Evolutionary conservation across 1,284 basidiomycete genomes (phyloP), one percentile per base, ranked within the genome.

Genomic region (Schizophyllum amplum): DNA sequence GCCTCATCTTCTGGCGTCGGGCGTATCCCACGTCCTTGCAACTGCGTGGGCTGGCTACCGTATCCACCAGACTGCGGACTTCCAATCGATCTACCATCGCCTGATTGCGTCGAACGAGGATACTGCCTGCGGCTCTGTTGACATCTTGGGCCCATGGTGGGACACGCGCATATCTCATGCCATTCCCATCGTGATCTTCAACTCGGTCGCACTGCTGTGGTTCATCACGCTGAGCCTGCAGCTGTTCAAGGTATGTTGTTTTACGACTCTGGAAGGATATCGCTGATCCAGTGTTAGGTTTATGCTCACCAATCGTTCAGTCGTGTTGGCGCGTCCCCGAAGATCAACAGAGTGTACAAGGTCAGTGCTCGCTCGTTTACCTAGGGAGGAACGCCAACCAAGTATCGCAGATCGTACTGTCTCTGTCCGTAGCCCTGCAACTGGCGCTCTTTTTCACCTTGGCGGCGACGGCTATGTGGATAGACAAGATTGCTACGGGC

Each of bases 361-460:
- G 77, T 75, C 13, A 42, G 33, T 57, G 58, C 21, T 13, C 21
- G 46, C 7, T 22, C 13, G 13, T 26, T 21, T 20, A 23, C 20
- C 17, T 11, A 27, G 4, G 53, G 53, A 59, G 52, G 59, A 6
- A 54, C 46, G 24, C 24, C n/a, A 50, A 24, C 22, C 15, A 21
- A 25, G 7, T 25, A 24, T 7, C 48, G 13, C 53, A 81, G 77
- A 66, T 81, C 54, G 73, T 79, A 6, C 70, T 83, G 7, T 66
- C 75, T 21, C 74, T 83, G 57, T 78, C 75, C 3, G 80, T 78
- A 9, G 68, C 68, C 54, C 65, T 83, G 13, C 80, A 83, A 53
- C 69, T 83, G 7, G 69, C 79, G 1, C 68, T 72, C 6, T 83
- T 83, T 66, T 82, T 83, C 64, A 70, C 73, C 4, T 57, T 82